phyloP scores from a whole-genome alignment of 2,329 filamentous ascomycete genomes.

The Botrytis paeoniae region DNA sequence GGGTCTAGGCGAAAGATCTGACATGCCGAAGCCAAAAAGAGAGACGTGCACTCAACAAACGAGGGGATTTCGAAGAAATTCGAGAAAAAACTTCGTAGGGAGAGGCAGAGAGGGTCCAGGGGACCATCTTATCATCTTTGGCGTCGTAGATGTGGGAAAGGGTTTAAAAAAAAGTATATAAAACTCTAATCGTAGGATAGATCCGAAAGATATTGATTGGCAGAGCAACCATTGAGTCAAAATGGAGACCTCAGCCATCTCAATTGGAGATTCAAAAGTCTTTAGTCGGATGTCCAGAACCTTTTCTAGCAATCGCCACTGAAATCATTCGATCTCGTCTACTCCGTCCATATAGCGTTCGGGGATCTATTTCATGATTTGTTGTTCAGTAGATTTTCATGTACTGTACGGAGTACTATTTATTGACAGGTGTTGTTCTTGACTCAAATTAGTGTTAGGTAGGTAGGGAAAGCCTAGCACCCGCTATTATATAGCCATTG shows the following conservation, averaged over 20 bases:
- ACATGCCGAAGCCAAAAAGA: conserved; percentile 26
- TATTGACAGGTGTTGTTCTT: conserved; percentile 2
- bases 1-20: conserved; percentile 22
- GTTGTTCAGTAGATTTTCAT: conserved; percentile 6
- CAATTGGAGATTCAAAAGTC: neutral
- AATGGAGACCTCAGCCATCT: conserved; percentile 4
- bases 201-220: conserved; percentile 1
- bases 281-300: neutral
- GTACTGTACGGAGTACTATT: neutral
- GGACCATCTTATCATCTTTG: neutral
- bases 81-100: neutral
- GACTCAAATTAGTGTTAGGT: conserved; percentile 8
- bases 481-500: conserved; percentile 11
- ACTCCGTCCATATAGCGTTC: neutral
- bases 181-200: conserved; percentile 1
- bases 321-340: conserved; percentile 11
- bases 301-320: conserved; percentile 4
- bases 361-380: conserved; percentile 7
- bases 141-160: neutral
- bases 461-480: conserved; percentile 7
- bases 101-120: neutral
- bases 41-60: conserved; percentile 28
- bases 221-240: conserved; percentile 1
- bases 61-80: conserved; percentile 17
- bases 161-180: neutral